Evolutionary conservation across 176 grass and related monocot genomes (phyloP).

Genomic region (Zea luxurians): DNA sequence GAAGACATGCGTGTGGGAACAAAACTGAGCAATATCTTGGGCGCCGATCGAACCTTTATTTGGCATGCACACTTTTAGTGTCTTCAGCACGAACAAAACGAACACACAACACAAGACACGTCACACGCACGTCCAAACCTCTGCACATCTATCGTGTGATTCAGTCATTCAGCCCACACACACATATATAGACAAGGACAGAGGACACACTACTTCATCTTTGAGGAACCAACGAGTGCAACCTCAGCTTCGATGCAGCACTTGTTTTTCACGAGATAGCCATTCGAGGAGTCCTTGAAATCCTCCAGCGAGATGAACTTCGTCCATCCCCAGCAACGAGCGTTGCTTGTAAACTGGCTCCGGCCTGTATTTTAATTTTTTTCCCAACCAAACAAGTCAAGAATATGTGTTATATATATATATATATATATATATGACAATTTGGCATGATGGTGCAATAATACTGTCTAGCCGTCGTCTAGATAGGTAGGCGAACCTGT

Average conservation of each 20-base stretch:
- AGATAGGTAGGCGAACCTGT: conserved; percentile 14
- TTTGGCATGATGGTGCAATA: neutral
- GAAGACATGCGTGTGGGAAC: too few species aligned
- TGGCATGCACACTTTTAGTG: neutral
- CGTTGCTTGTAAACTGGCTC: neutral
- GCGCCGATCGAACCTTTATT: neutral
- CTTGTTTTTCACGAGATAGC: conserved; percentile 29
- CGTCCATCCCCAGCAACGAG: neutral
- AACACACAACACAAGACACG: neutral
- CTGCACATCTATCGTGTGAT: neutral
- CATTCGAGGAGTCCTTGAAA: conserved; percentile 38
- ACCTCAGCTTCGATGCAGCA: conserved; percentile 26
- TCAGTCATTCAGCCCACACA: neutral
- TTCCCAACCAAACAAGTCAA: neutral
- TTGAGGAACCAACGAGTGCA: conserved; percentile 30
- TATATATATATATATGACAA: too few species aligned
- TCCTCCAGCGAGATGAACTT: conserved; percentile 38
- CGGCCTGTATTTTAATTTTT: neutral
- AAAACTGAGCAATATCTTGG: neutral
- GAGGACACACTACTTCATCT: neutral
- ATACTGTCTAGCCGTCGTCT: neutral
- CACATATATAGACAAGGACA: neutral
- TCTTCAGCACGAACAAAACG: neutral
- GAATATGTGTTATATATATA: neutral
- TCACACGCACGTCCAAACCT: neutral